Evolutionary conservation across 1,284 basidiomycete species (phyloP).

Genomic region (Chalciporus sp.): DNA sequence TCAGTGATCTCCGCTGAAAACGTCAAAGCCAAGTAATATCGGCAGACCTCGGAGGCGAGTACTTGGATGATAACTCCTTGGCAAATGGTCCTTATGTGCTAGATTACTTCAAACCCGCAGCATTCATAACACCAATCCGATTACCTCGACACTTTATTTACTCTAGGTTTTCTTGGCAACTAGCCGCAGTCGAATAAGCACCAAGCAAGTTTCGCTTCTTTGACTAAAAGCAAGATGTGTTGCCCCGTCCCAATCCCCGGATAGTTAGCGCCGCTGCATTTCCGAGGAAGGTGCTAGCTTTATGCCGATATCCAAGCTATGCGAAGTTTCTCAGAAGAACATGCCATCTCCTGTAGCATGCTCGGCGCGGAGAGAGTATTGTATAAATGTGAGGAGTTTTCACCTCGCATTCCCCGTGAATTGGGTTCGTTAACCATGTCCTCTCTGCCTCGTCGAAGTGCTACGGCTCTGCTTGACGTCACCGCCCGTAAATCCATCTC

Average conservation of each 20-base stretch:
- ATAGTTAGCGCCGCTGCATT: slow-evolving; percentile 24
- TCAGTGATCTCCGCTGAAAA: neutral
- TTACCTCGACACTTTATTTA: neutral
- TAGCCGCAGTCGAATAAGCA: neutral
- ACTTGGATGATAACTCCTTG: neutral
- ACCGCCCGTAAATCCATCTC: slow-evolving; percentile 11
- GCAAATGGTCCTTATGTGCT: neutral
- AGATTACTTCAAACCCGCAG: neutral
- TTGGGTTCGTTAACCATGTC: slow-evolving; percentile 17
- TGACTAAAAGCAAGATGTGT: slow-evolving; percentile 1
- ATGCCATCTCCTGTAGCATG: neutral
- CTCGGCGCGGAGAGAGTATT: neutral
- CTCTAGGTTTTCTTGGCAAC: slow-evolving; percentile 14
- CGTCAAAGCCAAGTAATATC: too few species aligned
- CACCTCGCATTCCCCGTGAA: neutral
- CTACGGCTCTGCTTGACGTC: slow-evolving; percentile 7
- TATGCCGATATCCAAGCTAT: neutral
- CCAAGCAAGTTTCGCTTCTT: neutral
- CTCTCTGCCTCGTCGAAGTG: slow-evolving; percentile 6
- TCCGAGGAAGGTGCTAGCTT: slow-evolving; percentile 12
- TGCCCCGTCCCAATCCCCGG: neutral
- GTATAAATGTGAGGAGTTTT: slow-evolving; percentile 21
- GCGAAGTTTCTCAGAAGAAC: slow-evolving; percentile 1
- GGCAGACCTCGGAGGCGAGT: neutral
- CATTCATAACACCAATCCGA: neutral